Percentiles rank a stretch among this genome's conserved stretches.
Evolutionary conservation across 108 stramenopile genomes (phyloP).

Genomic region (Epipyxis sp.): DNA sequence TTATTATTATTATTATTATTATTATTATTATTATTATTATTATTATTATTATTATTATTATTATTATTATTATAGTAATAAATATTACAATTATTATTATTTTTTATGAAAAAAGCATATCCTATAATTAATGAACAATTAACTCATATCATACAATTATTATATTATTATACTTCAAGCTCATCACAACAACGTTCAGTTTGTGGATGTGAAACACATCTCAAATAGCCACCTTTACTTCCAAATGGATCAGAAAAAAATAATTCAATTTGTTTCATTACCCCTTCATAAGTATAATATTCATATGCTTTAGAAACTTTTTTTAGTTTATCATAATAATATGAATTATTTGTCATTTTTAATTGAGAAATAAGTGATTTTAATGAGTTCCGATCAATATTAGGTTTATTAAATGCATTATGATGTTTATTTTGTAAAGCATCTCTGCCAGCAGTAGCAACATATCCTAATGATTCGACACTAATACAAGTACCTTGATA

Average conservation of each 20-base stretch:
- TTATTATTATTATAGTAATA: no score
- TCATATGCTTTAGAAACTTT: background rate
- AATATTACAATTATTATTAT: no score
- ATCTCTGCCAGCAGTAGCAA: background rate
- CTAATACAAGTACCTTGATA: background rate
- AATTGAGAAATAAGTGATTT: background rate
- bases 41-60: no score
- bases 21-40: no score
- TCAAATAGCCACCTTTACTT: background rate
- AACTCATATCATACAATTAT: no score
- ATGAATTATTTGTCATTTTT: background rate
- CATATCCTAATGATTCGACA: background rate
- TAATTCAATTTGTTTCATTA: background rate
- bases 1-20: no score
- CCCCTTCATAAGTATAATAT: conserved; percentile 1
- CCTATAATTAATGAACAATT: no score
- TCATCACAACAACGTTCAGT: background rate
- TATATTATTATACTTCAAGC: background rate
- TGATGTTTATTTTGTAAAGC: no score
- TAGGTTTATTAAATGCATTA: no score
- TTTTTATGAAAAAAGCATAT: no score
- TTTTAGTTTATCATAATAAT: background rate
- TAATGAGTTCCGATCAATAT: no score
- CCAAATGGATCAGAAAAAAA: conserved; percentile 10
- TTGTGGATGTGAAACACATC: conserved; percentile 3